Base-by-base conservation (phyloP, 306 rosid species). In the Betula pendula region DNA sequence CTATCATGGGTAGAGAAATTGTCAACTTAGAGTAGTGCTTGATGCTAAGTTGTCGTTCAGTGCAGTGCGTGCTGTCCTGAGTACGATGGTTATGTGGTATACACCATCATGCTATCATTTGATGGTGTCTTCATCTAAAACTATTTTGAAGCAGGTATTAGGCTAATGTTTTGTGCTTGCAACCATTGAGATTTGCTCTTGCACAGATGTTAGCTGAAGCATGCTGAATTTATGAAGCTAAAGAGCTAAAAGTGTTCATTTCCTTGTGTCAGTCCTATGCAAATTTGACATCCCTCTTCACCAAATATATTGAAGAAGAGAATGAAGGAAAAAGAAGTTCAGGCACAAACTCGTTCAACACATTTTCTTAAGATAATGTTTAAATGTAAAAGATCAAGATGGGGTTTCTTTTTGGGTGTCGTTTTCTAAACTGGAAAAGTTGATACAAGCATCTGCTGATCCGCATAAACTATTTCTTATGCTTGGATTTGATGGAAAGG, bases 31-130 rank as follows among this genome's bases (percentile, higher is more conserved):
- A 59, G 68, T 65, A 74, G 78, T 60, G 70, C 29, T 11, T 22
- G 17, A 27, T 66, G 35, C 78, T 58, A 17, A 27, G 43, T 74
- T 38, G 70, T 29, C 47, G 52, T 59, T 67, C 59, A 53, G 52
- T 59, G 76, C 59, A 72, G 47, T 59, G 70, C 25, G 68, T 43
- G 55, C 69, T 40, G 69, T 25, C 55, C 50, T 74, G 70, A 56
- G 55, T 42, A 44, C 77, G 70, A 59, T 74, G 77, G 59, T 74
- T 27, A 53, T 25, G 55, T 25, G 45, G 27, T 25, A 50, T 58
- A 74, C 43, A 74, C 43, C 55, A 65, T 44, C 78, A 59, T 60
- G 58, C 68, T 52, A 27, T 24, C 59, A 10, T 65, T 42, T 43
- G 40, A n/a, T 74, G 25, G 48, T 27, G 38, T 66, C 49, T 27